Percentiles rank a stretch among this genome's conserved stretches.
Conservation (phyloP, 2,329 filamentous ascomycete species). For the Ambrosiella xylebori region DNA sequence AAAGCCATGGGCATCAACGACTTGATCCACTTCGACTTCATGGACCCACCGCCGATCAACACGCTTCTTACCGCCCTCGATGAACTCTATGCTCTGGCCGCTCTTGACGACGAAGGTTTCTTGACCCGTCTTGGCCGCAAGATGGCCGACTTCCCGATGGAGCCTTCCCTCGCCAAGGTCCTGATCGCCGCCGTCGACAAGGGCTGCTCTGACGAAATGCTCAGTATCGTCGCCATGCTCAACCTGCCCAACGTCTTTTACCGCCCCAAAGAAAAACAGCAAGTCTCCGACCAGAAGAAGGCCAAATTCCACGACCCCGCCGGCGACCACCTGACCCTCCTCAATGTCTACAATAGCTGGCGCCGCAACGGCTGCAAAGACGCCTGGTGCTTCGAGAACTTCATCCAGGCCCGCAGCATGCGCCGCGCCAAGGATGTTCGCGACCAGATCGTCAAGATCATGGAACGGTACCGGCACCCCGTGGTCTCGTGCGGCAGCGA, state of each 20-base stretch:
- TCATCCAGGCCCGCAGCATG: constrained; percentile 84
- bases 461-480: constrained; percentile 74
- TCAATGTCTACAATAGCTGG: constrained; percentile 98
- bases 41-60: constrained; percentile 94
- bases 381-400: constrained; percentile 95
- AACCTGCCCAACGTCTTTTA: constrained; percentile 79
- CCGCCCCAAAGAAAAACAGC: constrained; percentile 90
- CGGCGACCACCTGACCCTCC: constrained; percentile 81
- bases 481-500: constrained; percentile 74
- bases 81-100: constrained; percentile 81
- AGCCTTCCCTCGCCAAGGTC: constrained; percentile 77
- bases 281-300: constrained; percentile 93
- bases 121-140: constrained; percentile 82
- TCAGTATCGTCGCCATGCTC: constrained; percentile 90
- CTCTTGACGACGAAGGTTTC: constrained; percentile 86
- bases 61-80: constrained; percentile 95
- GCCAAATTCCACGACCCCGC: constrained; percentile 91
- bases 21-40: constrained; percentile 91
- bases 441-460: constrained; percentile 81
- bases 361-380: constrained; percentile 66
- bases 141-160: constrained; percentile 98
- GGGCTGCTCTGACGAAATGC: constrained; percentile 80
- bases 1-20: constrained; percentile 99
- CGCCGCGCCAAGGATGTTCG: constrained; percentile 79
- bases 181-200: constrained; percentile 78